Base-by-base conservation (phyloP, 441 rosid genomes). In the Geranium incanum region DNA sequence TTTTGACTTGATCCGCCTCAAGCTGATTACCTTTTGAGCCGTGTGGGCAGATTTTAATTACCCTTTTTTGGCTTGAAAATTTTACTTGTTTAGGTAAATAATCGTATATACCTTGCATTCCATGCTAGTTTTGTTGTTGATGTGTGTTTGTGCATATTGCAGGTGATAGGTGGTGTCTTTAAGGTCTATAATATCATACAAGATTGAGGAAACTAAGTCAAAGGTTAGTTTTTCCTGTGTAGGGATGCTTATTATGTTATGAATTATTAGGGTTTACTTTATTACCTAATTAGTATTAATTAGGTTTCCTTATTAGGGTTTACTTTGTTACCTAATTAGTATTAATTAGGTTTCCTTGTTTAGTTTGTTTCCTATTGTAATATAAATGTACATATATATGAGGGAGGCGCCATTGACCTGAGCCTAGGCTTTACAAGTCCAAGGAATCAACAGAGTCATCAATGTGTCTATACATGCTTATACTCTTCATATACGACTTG, bases 201-300 rank as follows among this genome's bases (percentile, higher is more conserved):
- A 75, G 77, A 79, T 77, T 70, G 79, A 77, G 60, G 86, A 75
- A 71, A 67, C 71, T 52, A 48, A 69, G 63, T 69, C 74, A 23
- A 52, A 65, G 50, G 84, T 79, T 78, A 71, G 85, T 64, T 66
- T 36, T 28, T 50, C 12, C 33, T 28, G 3, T 28, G 33, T 28
- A 28, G 33, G 33, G 2, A 28, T 28, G 33, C 33, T 28, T 28
- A 28, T 28, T 28, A 28, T 28, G 33, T 28, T 28, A 28, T 28
- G 33, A 28, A 28, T 28, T 28, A 28, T 28, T 28, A 28, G 33
- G 33, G 33, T 28, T 28, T 28, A 28, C 33, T 28, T 28, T 28
- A 2, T 28, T 28, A 28, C 33, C 33, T 28, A 2, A 28, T 28
- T 28, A 2, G 33, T 28, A 28, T 28, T 28, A 28, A 28, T 28